Conservation (phyloP, 495 filamentous ascomycete genomes). For the Penicillium tannophilum region DNA sequence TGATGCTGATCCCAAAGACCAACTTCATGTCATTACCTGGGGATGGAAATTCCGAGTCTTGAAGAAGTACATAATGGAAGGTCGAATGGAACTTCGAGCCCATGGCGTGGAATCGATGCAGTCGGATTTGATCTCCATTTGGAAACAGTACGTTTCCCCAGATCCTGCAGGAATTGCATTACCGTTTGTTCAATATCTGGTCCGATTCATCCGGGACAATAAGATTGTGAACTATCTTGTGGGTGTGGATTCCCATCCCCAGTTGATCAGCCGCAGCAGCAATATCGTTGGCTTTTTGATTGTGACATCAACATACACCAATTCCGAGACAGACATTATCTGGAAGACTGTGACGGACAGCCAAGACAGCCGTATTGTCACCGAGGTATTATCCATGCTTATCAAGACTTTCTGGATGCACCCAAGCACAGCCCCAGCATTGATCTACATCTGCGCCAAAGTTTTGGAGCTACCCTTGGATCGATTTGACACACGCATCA, state of each 20-base stretch:
- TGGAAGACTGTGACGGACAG: slow-evolving; percentile 85
- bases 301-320: slow-evolving; percentile 74
- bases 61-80: slow-evolving; percentile 71
- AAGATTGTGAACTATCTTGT: slow-evolving; percentile 83
- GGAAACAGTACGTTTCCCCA: slow-evolving; percentile 52
- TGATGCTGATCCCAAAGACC: slow-evolving; percentile 30
- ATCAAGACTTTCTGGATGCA: slow-evolving; percentile 63
- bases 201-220: slow-evolving; percentile 63
- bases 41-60: slow-evolving; percentile 73
- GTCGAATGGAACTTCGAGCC: slow-evolving; percentile 89
- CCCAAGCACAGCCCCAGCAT: slow-evolving; percentile 38
- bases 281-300: slow-evolving; percentile 89
- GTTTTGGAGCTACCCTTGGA: slow-evolving; percentile 67
- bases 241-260: slow-evolving; percentile 87
- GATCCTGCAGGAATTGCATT: slow-evolving; percentile 38
- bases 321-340: slow-evolving; percentile 73
- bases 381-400: slow-evolving; percentile 79
- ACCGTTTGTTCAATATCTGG: slow-evolving; percentile 63
- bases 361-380: slow-evolving; percentile 80
- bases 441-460: slow-evolving; percentile 77
- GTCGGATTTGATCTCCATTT: slow-evolving; percentile 66
- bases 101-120: slow-evolving; percentile 72
- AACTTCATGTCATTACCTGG: slow-evolving; percentile 49
- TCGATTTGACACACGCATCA: slow-evolving; percentile 56
- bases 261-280: slow-evolving; percentile 76